A percentile compares a stretch with the other conserved stretches of the same genome.
These are phyloP conservation scores for Erigeron canadensis DNA, from an alignment of 129 eudicot genomes.

Conservation along the genomic window DNA sequence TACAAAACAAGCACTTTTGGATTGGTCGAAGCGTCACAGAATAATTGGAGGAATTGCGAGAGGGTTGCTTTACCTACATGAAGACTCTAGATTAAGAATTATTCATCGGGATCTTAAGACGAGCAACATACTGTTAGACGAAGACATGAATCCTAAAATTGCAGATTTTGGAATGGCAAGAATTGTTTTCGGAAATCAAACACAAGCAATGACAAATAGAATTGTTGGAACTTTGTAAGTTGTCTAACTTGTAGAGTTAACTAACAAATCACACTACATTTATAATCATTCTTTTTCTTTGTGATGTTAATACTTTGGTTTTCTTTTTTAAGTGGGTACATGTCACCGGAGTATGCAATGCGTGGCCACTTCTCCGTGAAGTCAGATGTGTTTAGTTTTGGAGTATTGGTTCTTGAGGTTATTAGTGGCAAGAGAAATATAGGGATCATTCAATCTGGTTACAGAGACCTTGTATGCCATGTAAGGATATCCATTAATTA, in stretches of 20 bases:
- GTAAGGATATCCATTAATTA: neutral
- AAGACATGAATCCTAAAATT: slow-evolving; percentile 28
- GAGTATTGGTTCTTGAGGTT: slow-evolving; percentile 22
- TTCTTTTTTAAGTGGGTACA: slow-evolving; percentile 18
- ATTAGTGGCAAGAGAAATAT: slow-evolving; percentile 24
- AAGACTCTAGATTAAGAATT: slow-evolving; percentile 32
- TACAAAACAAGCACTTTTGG: slow-evolving; percentile 16
- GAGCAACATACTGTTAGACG: slow-evolving; percentile 29
- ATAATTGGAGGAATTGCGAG: slow-evolving; percentile 39
- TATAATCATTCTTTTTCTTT: neutral
- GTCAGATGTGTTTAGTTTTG: slow-evolving; percentile 29
- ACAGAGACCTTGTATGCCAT: slow-evolving; percentile 23
- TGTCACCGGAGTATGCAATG: slow-evolving; percentile 30
- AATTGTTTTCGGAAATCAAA: slow-evolving; percentile 22
- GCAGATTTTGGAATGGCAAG: slow-evolving; percentile 32
- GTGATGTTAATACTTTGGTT: neutral
- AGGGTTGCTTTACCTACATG: slow-evolving; percentile 38
- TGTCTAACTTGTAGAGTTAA: neutral
- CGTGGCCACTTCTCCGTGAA: slow-evolving; percentile 25
- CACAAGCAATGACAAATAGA: slow-evolving; percentile 17
- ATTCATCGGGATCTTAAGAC: slow-evolving; percentile 32
- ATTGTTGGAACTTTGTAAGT: slow-evolving; percentile 34
- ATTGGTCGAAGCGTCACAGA: slow-evolving; percentile 34
- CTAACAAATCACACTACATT: neutral
- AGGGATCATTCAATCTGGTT: neutral